Evolutionary conservation across 345 rosid species (phyloP), one percentile per base, ranked within the genome.

Genomic region (Toxicodendron radicans): DNA sequence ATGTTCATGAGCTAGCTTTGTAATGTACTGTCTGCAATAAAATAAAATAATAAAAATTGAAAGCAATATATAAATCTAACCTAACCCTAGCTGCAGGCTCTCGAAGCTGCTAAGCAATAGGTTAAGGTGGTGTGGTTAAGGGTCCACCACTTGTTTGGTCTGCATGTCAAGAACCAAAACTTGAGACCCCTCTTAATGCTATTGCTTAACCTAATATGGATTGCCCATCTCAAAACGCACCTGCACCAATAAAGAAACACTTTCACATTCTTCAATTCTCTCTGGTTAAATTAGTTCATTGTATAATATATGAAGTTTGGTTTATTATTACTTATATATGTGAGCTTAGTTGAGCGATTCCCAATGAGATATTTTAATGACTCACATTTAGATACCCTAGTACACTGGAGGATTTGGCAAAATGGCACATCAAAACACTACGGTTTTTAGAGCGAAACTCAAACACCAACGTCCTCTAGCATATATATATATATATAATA

Each of bases 71-170:
- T 27, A 27, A 27, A 27, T 27, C 30, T 12, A 71, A 68, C 65
- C 79, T 77, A 72, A 56, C 61, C 77, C 82, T 81, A 80, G 66
- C n/a, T n/a, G n/a, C n/a, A n/a, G n/a, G n/a, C 69, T 79, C 79
- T 58, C 51, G 64, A 62, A 48, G 67, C 56, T 71, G 45, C 43
- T 56, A 48, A 80, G 71, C 65, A 62, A 72, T 75, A 80, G 83
- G 81, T 70, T 80, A 66, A 75, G 82, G 78, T 70, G 78, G 75
- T 71, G 70, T 75, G 78, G 9, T 38, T 68, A 68, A 58, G 68
- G 56, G 79, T 61, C 66, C 66, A 75, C 76, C 71, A 38, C 45
- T 71, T 43, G 35, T 48, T 75, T 32, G 68, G 70, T 48, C 46
- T 75, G 67, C 57, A 24, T 72, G 64, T 63, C 74, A 74, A n/a